phyloP scores from a whole-genome alignment of 306 rosid genomes.

The Malus sylvestris region DNA sequence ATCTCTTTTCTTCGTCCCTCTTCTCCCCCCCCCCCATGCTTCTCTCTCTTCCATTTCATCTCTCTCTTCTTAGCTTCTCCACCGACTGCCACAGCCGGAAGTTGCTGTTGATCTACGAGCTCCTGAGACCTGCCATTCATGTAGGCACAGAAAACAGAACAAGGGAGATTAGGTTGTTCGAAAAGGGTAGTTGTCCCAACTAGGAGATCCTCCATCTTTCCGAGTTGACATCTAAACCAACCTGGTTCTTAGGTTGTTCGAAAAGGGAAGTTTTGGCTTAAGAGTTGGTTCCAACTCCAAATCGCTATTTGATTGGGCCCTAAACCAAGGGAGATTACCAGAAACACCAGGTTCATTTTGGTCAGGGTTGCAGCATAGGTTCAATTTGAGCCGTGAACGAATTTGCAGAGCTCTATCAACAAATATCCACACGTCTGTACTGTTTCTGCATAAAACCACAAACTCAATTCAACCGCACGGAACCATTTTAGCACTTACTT shows the following conservation, averaged over 20 bases:
- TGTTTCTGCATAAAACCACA: background rate
- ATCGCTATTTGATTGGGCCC: conserved; percentile 33
- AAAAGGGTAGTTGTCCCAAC: conserved; percentile 51
- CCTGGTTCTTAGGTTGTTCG: conserved; percentile 25
- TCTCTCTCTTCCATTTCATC: too few relatives aligned
- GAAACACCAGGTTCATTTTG: conserved; percentile 53
- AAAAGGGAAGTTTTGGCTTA: conserved; percentile 11
- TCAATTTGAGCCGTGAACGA: conserved; percentile 18
- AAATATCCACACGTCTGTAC: background rate
- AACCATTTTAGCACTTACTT: background rate
- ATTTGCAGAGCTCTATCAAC: background rate
- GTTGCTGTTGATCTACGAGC: too few relatives aligned
- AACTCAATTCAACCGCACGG: background rate
- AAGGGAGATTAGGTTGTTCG: too few relatives aligned
- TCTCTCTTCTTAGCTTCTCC: too few relatives aligned
- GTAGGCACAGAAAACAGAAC: too few relatives aligned
- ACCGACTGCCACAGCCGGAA: too few relatives aligned
- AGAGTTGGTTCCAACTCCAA: conserved; percentile 21
- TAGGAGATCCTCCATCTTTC: conserved; percentile 58
- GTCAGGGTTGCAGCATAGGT: conserved; percentile 15
- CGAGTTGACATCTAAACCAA: conserved; percentile 28
- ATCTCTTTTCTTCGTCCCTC: too few relatives aligned
- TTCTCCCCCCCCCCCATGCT: too few relatives aligned
- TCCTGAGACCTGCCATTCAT: too few relatives aligned
- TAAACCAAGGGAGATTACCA: conserved; percentile 36